Conservation (phyloP, 805 yeast species). For the Spencermartinsiella europaea region DNA sequence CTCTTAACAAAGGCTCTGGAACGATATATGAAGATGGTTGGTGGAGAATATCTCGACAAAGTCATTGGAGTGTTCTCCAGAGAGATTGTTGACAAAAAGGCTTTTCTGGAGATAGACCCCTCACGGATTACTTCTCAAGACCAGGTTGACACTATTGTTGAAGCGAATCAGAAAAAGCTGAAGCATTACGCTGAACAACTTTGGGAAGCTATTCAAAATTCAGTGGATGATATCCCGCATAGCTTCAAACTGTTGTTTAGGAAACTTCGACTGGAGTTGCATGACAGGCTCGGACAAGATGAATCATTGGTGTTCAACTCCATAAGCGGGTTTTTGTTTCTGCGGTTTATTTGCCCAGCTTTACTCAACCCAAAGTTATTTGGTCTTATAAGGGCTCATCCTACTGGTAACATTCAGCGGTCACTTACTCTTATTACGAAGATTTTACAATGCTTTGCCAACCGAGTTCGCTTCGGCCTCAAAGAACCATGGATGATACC, state of each 20-base stretch:
- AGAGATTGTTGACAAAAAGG: conserved; percentile 45
- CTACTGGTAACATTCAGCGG: conserved; percentile 65
- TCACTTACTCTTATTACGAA: conserved; percentile 81
- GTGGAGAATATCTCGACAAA: conserved; percentile 70
- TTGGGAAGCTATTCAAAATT: conserved; percentile 60
- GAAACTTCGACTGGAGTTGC: conserved; percentile 41
- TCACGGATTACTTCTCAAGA: conserved; percentile 35
- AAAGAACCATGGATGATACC: conserved; percentile 76
- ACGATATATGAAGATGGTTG: conserved; percentile 65
- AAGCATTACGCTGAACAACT: conserved; percentile 47
- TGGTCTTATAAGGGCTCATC: conserved; percentile 63
- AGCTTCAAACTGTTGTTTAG: conserved; percentile 61
- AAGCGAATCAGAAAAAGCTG: conserved; percentile 46
- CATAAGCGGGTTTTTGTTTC: conserved; percentile 74
- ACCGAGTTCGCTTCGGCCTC: conserved; percentile 64
- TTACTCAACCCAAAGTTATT: conserved; percentile 84
- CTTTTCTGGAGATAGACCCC: conserved; percentile 79
- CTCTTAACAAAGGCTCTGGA: conserved; percentile 79
- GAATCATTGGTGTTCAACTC: conserved; percentile 52
- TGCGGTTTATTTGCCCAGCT: conserved; percentile 87
- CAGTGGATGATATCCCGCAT: conserved; percentile 71
- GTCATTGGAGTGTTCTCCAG: conserved; percentile 67
- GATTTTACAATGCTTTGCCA: conserved; percentile 67
- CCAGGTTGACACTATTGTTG: conserved; percentile 37
- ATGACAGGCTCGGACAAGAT: conserved; percentile 7